Percentiles rank a stretch among this genome's conserved stretches.
These are phyloP conservation scores for Trichodelitschia bisporula DNA, from an alignment of 495 filamentous ascomycete genomes.

Conservation along the genomic window DNA sequence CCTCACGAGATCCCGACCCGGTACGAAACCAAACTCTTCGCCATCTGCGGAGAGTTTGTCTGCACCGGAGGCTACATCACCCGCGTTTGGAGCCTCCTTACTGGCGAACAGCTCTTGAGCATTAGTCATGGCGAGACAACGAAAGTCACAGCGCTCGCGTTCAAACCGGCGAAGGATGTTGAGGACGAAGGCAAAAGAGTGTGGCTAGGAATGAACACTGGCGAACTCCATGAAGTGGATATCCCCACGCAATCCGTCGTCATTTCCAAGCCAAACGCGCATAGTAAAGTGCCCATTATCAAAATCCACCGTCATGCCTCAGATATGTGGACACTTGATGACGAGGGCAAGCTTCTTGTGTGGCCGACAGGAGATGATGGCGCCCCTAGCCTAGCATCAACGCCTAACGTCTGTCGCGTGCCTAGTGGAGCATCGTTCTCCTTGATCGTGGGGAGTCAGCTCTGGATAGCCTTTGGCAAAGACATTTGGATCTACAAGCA, in stretches of 20 bases:
- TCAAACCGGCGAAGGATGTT: slow-evolving; percentile 51
- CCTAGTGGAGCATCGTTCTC: slow-evolving; percentile 71
- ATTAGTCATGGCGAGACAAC: slow-evolving; percentile 55
- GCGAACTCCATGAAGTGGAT: slow-evolving; percentile 76
- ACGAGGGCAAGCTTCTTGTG: slow-evolving; percentile 64
- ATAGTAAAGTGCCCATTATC: slow-evolving; percentile 59
- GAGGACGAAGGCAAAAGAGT: slow-evolving; percentile 58
- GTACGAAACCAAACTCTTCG: slow-evolving; percentile 62
- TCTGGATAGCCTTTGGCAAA: slow-evolving; percentile 80
- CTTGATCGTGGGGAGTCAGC: slow-evolving; percentile 46
- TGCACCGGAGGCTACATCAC: slow-evolving; percentile 71
- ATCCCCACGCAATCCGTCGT: slow-evolving; percentile 42
- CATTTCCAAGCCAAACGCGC: slow-evolving; percentile 38
- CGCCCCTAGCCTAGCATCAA: slow-evolving; percentile 42
- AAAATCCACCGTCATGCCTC: slow-evolving; percentile 69
- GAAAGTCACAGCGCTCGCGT: slow-evolving; percentile 55
- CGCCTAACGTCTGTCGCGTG: slow-evolving; percentile 41
- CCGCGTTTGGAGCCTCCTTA: slow-evolving; percentile 61
- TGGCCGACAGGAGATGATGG: slow-evolving; percentile 66
- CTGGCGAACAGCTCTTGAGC: slow-evolving; percentile 59
- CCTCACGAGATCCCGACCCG: slow-evolving; percentile 54
- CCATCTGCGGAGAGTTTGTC: slow-evolving; percentile 66
- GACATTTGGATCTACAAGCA: slow-evolving; percentile 50
- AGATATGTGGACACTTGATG: slow-evolving; percentile 87
- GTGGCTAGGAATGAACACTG: slow-evolving; percentile 78